phyloP scores from a whole-genome alignment of 2,329 filamentous ascomycete species.

The Aureobasidium leucospermi region DNA sequence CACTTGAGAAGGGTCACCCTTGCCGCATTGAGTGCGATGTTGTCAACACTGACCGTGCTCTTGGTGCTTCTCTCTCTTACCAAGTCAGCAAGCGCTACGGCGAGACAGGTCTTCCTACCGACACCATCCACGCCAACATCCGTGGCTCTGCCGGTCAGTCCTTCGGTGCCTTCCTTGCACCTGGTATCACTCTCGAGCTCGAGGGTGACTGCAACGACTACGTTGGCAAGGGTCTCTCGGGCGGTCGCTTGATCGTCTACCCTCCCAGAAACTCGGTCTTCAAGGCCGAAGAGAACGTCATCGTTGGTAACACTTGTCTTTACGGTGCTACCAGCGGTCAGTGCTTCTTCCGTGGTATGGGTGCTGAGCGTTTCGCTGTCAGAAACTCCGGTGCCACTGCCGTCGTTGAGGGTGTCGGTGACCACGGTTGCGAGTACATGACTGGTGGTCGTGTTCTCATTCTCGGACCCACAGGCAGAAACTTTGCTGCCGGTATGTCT shows the following conservation, averaged over 20 bases:
- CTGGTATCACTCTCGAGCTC: conserved; percentile 87
- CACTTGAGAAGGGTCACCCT: conserved; percentile 87
- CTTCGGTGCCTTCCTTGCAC: conserved; percentile 88
- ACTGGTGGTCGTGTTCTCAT: conserved; percentile 86
- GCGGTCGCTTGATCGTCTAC: conserved; percentile 87
- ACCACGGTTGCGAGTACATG: conserved; percentile 98
- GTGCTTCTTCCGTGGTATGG: conserved; percentile 95
- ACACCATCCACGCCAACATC: conserved; percentile 93
- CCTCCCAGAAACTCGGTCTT: conserved; percentile 83
- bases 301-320: conserved; percentile 89
- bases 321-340: conserved; percentile 88
- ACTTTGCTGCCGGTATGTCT: conserved; percentile 98
- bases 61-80: conserved; percentile 91
- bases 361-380: conserved; percentile 92
- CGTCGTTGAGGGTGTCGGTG: conserved; percentile 93
- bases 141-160: conserved; percentile 95
- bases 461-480: conserved; percentile 82
- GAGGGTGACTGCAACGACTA: conserved; percentile 97
- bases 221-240: conserved; percentile 90
- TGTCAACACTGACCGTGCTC: conserved; percentile 89
- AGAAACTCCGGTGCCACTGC: conserved; percentile 93
- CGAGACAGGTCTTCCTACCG: conserved; percentile 78
- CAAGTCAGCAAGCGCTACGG: conserved; percentile 91
- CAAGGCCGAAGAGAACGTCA: conserved; percentile 92
- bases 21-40: conserved; percentile 93